A percentile compares a stretch with the other conserved stretches of the same genome.
Evolutionary conservation across 768 basidiomycete species (phyloP).

Genomic region (Tylopilus rubrobrunneus): DNA sequence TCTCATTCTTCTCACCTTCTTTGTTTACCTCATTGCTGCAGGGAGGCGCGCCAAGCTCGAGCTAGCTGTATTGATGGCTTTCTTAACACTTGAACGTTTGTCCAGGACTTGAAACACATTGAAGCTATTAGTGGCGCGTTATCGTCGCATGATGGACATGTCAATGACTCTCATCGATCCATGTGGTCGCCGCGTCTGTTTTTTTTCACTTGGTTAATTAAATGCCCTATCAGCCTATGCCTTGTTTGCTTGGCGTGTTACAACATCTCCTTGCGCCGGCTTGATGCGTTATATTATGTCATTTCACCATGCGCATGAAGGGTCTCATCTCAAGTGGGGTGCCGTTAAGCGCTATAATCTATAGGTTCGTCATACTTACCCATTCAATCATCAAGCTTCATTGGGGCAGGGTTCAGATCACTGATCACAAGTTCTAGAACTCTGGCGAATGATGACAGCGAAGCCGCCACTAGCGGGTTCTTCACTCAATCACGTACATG

Average conservation of each 20-base stretch:
- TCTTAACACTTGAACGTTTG: not conserved
- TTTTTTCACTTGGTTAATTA: not conserved
- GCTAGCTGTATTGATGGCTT: no score
- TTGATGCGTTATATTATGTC: not conserved
- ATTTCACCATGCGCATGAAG: not conserved
- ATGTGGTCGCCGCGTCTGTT: not conserved
- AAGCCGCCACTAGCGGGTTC: not conserved
- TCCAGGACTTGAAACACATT: not conserved
- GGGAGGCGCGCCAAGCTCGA: not conserved
- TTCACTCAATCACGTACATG: conserved; percentile 13
- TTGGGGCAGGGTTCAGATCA: not conserved
- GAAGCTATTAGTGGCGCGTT: not conserved
- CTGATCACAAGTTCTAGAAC: not conserved
- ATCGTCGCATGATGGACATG: conserved; percentile 2
- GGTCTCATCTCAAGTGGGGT: not conserved
- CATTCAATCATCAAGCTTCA: not conserved
- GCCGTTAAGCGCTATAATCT: not conserved
- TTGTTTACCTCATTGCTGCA: conserved; percentile 7
- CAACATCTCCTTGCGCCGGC: not conserved
- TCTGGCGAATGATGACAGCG: not conserved
- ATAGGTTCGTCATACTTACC: not conserved
- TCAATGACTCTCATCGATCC: not conserved
- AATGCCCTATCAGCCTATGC: conserved; percentile 1
- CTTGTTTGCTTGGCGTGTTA: conserved; percentile 9
- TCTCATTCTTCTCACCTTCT: no score